phyloP scores from a whole-genome alignment of 306 rosid genomes.

The Quercus engelmannii region DNA sequence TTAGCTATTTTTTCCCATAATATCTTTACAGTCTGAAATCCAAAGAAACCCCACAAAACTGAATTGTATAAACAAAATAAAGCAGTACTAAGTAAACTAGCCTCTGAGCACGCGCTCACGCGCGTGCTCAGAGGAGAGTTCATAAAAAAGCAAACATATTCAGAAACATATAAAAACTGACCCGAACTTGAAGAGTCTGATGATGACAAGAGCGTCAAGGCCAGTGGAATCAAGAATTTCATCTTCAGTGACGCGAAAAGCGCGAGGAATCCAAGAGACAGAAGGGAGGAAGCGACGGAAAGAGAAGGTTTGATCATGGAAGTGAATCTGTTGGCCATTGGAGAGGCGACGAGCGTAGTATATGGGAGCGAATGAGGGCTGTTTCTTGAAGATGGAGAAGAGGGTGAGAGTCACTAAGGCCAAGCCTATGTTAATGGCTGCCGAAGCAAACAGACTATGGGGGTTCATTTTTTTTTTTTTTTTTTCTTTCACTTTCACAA shows the following conservation, averaged over 20 bases:
- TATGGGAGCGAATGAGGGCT: conserved; percentile 57
- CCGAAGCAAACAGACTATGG: conserved; percentile 71
- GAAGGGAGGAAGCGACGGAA: conserved; percentile 61
- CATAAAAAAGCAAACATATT: not conserved
- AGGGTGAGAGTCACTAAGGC: conserved; percentile 66
- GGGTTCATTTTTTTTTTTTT: conserved; percentile 47
- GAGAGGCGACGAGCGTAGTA: conserved; percentile 75
- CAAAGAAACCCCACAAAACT: too few species aligned
- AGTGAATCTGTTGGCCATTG: conserved; percentile 17
- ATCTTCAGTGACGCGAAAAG: conserved; percentile 56
- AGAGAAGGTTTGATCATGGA: conserved; percentile 14
- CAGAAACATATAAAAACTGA: not conserved
- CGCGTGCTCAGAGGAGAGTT: too few species aligned
- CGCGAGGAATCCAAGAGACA: conserved; percentile 57
- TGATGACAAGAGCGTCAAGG: conserved; percentile 75
- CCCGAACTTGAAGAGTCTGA: conserved; percentile 87
- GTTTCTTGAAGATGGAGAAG: conserved; percentile 78
- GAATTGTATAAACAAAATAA: too few species aligned
- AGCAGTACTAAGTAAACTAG: not conserved
- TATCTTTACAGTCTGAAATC: too few species aligned
- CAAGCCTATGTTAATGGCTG: conserved; percentile 72
- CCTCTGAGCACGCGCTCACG: too few species aligned
- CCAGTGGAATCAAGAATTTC: conserved; percentile 54
- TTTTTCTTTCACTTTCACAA: not conserved
- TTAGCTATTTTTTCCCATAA: too few species aligned